These are phyloP conservation scores for Bullera alba DNA, from an alignment of 768 basidiomycete species.

Conservation along the genomic window DNA sequence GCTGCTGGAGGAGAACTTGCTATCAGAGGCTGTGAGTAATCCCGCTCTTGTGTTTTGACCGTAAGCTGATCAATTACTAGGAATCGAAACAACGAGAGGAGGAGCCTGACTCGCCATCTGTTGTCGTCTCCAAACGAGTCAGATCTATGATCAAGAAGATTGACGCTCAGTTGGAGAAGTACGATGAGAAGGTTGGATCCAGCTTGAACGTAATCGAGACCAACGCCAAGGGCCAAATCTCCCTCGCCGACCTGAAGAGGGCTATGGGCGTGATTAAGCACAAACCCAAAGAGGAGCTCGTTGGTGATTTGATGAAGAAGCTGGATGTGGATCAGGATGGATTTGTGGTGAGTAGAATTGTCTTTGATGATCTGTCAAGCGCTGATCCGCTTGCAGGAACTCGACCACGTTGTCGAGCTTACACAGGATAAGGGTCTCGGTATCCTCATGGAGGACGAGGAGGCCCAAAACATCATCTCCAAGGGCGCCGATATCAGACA, in stretches of 20 bases:
- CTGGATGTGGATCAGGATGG: slow-evolving; percentile 94
- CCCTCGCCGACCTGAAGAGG: slow-evolving; percentile 78
- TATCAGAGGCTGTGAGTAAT: slow-evolving; percentile 67
- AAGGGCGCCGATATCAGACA: slow-evolving; percentile 44
- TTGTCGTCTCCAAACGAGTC: slow-evolving; percentile 88
- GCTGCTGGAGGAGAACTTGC: slow-evolving; percentile 89
- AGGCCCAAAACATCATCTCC: slow-evolving; percentile 68
- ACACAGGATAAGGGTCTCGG: slow-evolving; percentile 83
- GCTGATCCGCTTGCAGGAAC: slow-evolving; percentile 39
- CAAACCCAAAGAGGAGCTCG: slow-evolving; percentile 79
- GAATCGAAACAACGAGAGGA: slow-evolving; percentile 45
- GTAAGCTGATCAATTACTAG: slow-evolving; percentile 13
- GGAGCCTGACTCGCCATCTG: slow-evolving; percentile 49
- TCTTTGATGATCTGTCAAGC: background rate
- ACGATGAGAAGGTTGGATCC: slow-evolving; percentile 62
- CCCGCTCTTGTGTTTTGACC: slow-evolving; percentile 48
- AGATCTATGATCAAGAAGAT: slow-evolving; percentile 92
- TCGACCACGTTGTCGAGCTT: slow-evolving; percentile 86
- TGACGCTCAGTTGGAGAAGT: slow-evolving; percentile 82
- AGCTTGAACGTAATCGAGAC: slow-evolving; percentile 47
- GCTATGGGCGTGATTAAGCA: slow-evolving; percentile 91
- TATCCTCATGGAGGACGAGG: slow-evolving; percentile 69
- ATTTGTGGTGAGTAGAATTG: slow-evolving; percentile 59
- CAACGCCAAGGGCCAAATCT: slow-evolving; percentile 63
- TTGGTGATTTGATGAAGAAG: slow-evolving; percentile 79